Evolutionary conservation across 106 monocot species (phyloP).

Genomic region (Acorus calamus): DNA sequence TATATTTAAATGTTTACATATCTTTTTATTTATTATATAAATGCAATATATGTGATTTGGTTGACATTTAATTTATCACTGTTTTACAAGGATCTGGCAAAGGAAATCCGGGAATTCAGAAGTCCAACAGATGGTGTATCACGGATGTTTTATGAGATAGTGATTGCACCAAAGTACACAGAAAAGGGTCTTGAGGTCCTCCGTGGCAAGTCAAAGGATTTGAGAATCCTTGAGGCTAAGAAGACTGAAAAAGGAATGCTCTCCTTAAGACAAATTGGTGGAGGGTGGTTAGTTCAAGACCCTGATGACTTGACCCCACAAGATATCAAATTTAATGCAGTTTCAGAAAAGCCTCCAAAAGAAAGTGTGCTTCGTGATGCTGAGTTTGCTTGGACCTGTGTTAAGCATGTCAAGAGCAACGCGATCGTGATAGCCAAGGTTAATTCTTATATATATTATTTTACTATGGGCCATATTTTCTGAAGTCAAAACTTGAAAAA

Average conservation of each 20-base stretch:
- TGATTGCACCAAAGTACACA: conserved; percentile 82
- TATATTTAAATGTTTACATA: conserved; percentile 5
- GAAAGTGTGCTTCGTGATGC: conserved; percentile 59
- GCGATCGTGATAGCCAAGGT: conserved; percentile 99
- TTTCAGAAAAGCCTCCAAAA: conserved; percentile 44
- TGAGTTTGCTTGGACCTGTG: conserved; percentile 92
- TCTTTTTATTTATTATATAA: background rate
- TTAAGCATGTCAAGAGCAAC: conserved; percentile 98
- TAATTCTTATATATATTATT: conserved; percentile 4
- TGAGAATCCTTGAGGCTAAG: conserved; percentile 88
- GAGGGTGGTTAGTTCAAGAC: conserved; percentile 89
- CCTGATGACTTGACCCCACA: conserved; percentile 74
- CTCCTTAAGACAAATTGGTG: conserved; percentile 86
- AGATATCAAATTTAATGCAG: conserved; percentile 59
- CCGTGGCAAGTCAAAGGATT: conserved; percentile 80
- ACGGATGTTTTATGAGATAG: conserved; percentile 96
- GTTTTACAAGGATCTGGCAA: conserved; percentile 67
- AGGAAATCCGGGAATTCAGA: conserved; percentile 95
- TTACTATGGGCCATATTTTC: background rate
- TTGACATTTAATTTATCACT: background rate
- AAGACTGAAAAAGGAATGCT: conserved; percentile 69
- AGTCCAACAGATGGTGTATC: conserved; percentile 83
- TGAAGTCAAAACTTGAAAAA: no score
- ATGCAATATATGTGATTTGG: background rate
- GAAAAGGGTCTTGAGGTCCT: conserved; percentile 85